These are phyloP conservation scores for Candida tetrigidarum DNA, from an alignment of 1,139 yeast genomes.

Conservation along the genomic window DNA sequence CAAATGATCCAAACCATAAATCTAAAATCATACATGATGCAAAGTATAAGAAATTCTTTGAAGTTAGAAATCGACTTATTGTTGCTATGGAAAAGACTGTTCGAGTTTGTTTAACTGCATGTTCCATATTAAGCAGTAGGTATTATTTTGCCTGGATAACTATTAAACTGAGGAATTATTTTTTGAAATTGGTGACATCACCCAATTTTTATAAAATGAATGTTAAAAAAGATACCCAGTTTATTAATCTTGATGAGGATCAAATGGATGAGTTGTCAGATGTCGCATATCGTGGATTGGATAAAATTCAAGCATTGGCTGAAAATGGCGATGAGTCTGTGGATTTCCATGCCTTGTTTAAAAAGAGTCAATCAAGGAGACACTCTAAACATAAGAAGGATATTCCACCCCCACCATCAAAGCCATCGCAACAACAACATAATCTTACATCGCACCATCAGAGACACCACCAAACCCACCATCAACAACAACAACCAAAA, in stretches of 20 bases:
- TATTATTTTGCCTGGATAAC: constrained; percentile 56
- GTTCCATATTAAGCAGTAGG: constrained; percentile 39
- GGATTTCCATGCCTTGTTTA: neutral
- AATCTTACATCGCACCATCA: no score
- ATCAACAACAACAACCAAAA: constrained; percentile 1
- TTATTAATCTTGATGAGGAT: neutral
- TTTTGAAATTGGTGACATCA: constrained; percentile 23
- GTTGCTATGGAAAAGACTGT: constrained; percentile 33
- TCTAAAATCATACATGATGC: constrained; percentile 19
- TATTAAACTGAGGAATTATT: constrained; percentile 41
- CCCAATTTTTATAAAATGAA: neutral
- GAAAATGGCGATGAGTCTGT: neutral
- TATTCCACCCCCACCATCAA: no score
- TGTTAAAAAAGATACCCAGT: neutral
- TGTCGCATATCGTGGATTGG: neutral
- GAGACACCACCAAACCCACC: constrained; percentile 3
- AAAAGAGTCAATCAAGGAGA: neutral
- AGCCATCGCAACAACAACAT: neutral
- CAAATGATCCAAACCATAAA: constrained; percentile 21
- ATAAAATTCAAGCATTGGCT: neutral
- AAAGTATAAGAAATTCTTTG: constrained; percentile 21
- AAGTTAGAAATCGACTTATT: constrained; percentile 27
- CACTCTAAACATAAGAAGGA: neutral
- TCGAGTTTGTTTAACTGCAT: constrained; percentile 35
- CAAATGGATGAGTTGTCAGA: constrained; percentile 2